Base-by-base conservation (phyloP, 2,329 filamentous ascomycete species). In the Colletotrichum sp. region DNA sequence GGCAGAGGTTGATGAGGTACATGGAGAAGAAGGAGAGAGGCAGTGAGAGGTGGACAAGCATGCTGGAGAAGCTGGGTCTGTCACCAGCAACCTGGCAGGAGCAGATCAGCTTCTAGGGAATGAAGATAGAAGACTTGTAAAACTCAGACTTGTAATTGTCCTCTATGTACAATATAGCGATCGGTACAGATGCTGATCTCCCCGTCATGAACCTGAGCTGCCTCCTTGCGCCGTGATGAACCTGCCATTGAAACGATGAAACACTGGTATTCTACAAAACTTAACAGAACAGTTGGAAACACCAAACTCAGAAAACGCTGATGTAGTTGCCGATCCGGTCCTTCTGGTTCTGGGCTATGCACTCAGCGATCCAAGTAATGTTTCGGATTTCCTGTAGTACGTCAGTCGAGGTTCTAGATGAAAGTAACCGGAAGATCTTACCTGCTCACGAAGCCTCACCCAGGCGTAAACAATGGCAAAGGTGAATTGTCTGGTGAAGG, bases 261-360 rank as follows among this genome's bases (percentile, higher is more conserved):
- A 76, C 43, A 76, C 64, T 82, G 82, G 80, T 85, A 85, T 87
- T 85, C 86, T 88, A 88, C 86, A 88, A 80, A 81, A 79, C 71
- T 63, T 67, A 74, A 75, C 73, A 79, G 72, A 71, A 28, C 34
- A 71, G 60, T 91, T 24, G 16, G 58, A 73, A 69, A 58, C 68
- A 43, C 15, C 13, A 69, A 74, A 60, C 13, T 76, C 87, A 98
- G 87, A 99, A 98, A 77, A 99, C 97, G 86, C 96, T 98, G 85
- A 99, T 99, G 87, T 98, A 99, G 87, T 99, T 99, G 81, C 95
- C 94, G 84, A 99, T 99, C 83, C 97, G 93, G 86, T 99, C 97
- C 89, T 99, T 99, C 87, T 99, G 97, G 89, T 98, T 98, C 87
- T 99, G 97, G 72, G 97, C 97, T 91, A 99, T 99, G 88, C 97